Evolutionary conservation across 352 stramenopile genomes (phyloP).

Genomic region (Pythium periplocum): DNA sequence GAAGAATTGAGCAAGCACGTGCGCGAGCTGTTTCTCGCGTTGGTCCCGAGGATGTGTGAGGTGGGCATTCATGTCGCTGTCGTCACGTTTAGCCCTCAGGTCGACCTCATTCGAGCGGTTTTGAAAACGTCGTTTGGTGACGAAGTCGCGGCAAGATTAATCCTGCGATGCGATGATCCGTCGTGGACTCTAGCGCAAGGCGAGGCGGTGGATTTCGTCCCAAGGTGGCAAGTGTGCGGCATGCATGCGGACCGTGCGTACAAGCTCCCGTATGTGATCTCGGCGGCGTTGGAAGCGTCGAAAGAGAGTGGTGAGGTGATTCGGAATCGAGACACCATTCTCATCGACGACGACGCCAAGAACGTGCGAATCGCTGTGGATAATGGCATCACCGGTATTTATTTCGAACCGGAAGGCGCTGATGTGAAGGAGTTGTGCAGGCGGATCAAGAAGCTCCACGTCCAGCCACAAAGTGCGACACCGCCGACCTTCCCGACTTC

Average conservation of each 20-base stretch:
- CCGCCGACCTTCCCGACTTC: conserved; percentile 6
- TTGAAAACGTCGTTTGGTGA: conserved; percentile 42
- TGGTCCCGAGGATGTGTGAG: conserved; percentile 46
- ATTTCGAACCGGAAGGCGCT: conserved; percentile 50
- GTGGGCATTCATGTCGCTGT: conserved; percentile 51
- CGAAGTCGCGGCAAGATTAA: conserved; percentile 29
- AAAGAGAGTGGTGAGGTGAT: conserved; percentile 21
- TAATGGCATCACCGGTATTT: conserved; percentile 63
- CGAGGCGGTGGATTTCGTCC: conserved; percentile 43
- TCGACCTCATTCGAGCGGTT: conserved; percentile 56
- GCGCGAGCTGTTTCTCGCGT: conserved; percentile 52
- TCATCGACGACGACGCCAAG: conserved; percentile 75
- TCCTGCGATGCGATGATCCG: conserved; percentile 58
- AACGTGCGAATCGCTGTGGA: conserved; percentile 75
- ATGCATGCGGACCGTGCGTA: conserved; percentile 57
- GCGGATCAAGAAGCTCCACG: conserved; percentile 31
- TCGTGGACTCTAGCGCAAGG: conserved; percentile 49
- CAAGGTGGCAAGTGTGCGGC: conserved; percentile 45
- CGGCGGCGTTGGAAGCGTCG: conserved; percentile 44
- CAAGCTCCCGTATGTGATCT: conserved; percentile 77
- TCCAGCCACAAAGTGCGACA: conserved; percentile 2
- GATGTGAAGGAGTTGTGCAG: conserved; percentile 37
- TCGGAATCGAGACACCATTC: conserved; percentile 59
- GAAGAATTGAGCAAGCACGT: conserved; percentile 40
- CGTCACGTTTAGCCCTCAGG: conserved; percentile 79